Base-by-base conservation (phyloP, 352 stramenopile species). In the Phytophthora crassamura region DNA sequence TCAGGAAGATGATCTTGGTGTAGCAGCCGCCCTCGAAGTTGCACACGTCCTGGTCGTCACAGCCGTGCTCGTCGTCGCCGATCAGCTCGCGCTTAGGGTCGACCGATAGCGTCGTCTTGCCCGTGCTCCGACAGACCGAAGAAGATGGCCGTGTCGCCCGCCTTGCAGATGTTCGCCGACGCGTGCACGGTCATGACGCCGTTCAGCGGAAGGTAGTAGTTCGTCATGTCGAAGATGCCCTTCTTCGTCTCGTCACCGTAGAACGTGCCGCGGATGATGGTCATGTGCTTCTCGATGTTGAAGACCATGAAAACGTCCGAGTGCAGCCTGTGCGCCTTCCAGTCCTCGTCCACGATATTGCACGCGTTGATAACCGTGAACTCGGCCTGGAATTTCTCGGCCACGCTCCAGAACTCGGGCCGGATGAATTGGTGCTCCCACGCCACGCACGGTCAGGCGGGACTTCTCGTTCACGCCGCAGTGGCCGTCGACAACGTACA, bases 1-100 rank as follows among this genome's bases (percentile, higher is more conserved):
- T 91, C 59, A 99, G 80, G 70, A 99, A 97, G 79, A 99, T 98
- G 16, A 95, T 99, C 88, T 99, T 99, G 64, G 97, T 97, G 76
- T 99, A 99, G 84, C 97, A 99, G 32, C 97, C 97, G 67, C 97
- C 97, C 74, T 99, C 97, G 74, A 99, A 99, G 86, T 99, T 99
- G 82, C 99, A 99, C 51, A 99, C 91, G 36, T 97, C 97, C 65
- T 98, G 81, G 59, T 99, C 89, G 69, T 99, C 96, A 97, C 97
- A 99, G 57, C 97, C 96, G 83, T 99, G 97, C 77, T 99, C 97
- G 51, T 93, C 85, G 42, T 93, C 84, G 55, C 84, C 85, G 45
- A 93, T 93, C 36, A 93, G 73, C 55, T 77, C 78, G 22, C 93
- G 80, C 20, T 97, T 74, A 48, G 92, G 91, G 77, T 98, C 93